phyloP scores from a whole-genome alignment of 2,329 filamentous ascomycete genomes.

The Colletotrichum orbiculare region DNA sequence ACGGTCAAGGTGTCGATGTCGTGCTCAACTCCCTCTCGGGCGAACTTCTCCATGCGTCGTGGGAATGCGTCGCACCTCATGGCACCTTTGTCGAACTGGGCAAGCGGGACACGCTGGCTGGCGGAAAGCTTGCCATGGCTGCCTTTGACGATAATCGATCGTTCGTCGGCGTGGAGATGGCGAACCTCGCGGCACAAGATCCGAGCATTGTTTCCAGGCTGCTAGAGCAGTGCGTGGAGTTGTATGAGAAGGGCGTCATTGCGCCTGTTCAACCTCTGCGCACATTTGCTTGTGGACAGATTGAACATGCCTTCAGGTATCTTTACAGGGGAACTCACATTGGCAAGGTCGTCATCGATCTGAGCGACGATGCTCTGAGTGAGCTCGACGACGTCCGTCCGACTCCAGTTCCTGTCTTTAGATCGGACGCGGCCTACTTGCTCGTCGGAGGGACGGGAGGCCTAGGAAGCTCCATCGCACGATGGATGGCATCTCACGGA shows the following conservation, averaged over 20 bases:
- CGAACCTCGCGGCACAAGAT: slow-evolving; percentile 25
- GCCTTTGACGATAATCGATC: slow-evolving; percentile 53
- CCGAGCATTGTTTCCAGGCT: slow-evolving; percentile 13
- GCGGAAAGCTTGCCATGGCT: slow-evolving; percentile 56
- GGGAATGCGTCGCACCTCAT: slow-evolving; percentile 56
- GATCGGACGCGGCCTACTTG: slow-evolving; percentile 39
- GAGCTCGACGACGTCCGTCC: not conserved
- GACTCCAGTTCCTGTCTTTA: not conserved
- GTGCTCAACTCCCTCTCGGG: slow-evolving; percentile 57
- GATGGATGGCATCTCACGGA: slow-evolving; percentile 44
- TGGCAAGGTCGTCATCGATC: slow-evolving; percentile 55
- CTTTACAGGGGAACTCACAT: slow-evolving; percentile 57
- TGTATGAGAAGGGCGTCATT: not conserved
- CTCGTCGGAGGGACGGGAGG: slow-evolving; percentile 47
- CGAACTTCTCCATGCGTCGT: slow-evolving; percentile 54
- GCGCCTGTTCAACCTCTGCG: not conserved
- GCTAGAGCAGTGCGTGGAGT: slow-evolving; percentile 4
- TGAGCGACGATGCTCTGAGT: not conserved
- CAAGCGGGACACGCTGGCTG: slow-evolving; percentile 53
- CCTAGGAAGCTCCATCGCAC: slow-evolving; percentile 42
- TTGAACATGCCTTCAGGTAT: slow-evolving; percentile 54
- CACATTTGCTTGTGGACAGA: slow-evolving; percentile 40
- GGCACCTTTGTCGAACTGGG: slow-evolving; percentile 60
- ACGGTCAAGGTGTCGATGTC: slow-evolving; percentile 47
- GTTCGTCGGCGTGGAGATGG: slow-evolving; percentile 50